Evolutionary conservation across 1,139 yeast species (phyloP).

Genomic region (Kodamaea alishanica): DNA sequence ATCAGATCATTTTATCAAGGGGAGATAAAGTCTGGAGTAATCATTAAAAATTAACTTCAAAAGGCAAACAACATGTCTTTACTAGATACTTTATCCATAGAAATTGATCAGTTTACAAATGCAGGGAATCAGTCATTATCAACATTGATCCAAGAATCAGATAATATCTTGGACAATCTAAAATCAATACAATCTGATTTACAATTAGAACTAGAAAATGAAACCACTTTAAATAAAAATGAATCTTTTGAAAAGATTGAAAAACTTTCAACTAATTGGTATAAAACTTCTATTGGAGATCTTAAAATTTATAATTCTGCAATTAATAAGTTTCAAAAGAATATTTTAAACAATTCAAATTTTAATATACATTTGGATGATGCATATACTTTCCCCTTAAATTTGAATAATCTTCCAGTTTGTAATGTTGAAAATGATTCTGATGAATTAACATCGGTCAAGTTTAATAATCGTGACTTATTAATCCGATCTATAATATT

Average conservation of each 20-base stretch:
- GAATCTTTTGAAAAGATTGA: constrained; percentile 9
- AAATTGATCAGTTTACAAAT: constrained; percentile 21
- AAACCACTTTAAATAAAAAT: constrained; percentile 6
- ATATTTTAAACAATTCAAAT: constrained; percentile 28
- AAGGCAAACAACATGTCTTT: constrained; percentile 15
- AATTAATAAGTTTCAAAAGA: constrained; percentile 36
- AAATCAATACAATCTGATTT: constrained; percentile 27
- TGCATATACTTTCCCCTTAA: constrained; percentile 42
- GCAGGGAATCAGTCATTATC: constrained; percentile 24
- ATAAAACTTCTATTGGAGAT: constrained; percentile 30
- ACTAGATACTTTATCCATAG: constrained; percentile 28
- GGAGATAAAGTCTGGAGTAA: background rate
- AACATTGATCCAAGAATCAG: constrained; percentile 23
- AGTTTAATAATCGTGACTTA: constrained; percentile 30
- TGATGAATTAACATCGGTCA: constrained; percentile 10
- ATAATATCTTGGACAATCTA: constrained; percentile 24
- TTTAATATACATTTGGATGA: constrained; percentile 38
- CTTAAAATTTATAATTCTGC: constrained; percentile 39
- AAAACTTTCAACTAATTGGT: constrained; percentile 27
- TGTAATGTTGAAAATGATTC: constrained; percentile 3
- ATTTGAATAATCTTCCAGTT: constrained; percentile 31
- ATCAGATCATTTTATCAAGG: background rate
- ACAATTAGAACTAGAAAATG: constrained; percentile 15
- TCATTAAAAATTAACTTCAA: background rate
- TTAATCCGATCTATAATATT: constrained; percentile 40